Conservation (phyloP, 768 basidiomycete genomes). For the Dentipellis sp. region DNA sequence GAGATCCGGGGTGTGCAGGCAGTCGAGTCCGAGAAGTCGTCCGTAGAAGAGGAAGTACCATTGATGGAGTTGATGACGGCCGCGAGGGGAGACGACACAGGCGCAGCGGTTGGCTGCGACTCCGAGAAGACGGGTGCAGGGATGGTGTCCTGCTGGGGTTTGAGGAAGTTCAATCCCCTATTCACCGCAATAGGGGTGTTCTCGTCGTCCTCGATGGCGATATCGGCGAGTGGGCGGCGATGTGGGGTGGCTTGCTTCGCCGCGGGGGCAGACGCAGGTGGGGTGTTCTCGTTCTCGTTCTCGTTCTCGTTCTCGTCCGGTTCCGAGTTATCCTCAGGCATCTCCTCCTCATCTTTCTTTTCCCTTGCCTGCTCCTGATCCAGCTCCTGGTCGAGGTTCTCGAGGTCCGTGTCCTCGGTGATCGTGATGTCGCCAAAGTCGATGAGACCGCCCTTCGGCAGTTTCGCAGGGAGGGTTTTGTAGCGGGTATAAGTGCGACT, state of each 20-base stretch:
- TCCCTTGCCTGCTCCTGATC: neutral
- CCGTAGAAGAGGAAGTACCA: neutral
- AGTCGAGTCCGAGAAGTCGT: neutral
- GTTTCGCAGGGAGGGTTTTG: slow-evolving; percentile 1
- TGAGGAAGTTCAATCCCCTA: neutral
- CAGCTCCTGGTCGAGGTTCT: neutral
- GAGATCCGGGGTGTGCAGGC: slow-evolving; percentile 7
- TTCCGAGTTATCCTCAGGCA: neutral
- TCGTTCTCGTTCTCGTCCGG: slow-evolving; percentile 2
- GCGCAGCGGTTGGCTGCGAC: slow-evolving; percentile 21
- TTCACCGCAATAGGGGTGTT: neutral
- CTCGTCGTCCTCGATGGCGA: slow-evolving; percentile 7
- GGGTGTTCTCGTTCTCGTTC: neutral
- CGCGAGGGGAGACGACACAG: slow-evolving; percentile 15
- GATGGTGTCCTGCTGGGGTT: neutral
- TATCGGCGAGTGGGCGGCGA: slow-evolving; percentile 13
- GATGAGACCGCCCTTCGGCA: slow-evolving; percentile 7
- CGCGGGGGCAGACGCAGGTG: neutral
- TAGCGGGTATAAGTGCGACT: slow-evolving; percentile 9
- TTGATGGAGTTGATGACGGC: slow-evolving; percentile 15
- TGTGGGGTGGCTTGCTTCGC: neutral
- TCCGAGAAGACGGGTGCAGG: slow-evolving; percentile 5
- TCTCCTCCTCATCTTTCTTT: neutral
- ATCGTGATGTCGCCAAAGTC: slow-evolving; percentile 6
- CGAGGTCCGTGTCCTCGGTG: neutral